Conservation (phyloP, 2,329 filamentous ascomycete genomes). For the Pleomassaria siparia region DNA sequence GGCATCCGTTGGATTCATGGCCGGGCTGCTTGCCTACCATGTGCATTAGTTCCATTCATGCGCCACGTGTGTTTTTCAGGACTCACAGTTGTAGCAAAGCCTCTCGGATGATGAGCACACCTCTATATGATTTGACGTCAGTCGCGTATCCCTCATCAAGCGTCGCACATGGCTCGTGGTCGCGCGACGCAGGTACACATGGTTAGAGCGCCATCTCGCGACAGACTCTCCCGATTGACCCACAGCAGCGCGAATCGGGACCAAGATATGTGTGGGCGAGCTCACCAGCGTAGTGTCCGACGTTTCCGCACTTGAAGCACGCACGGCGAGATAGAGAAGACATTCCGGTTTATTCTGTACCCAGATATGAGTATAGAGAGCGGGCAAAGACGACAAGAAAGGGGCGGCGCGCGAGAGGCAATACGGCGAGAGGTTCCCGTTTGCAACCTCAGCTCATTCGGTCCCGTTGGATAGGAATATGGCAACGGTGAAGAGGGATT, state of each 20-base stretch:
- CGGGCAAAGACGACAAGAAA: constrained; percentile 14
- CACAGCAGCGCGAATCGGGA: constrained; percentile 21
- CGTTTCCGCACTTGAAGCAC: constrained; percentile 57
- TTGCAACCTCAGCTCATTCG: constrained; percentile 10
- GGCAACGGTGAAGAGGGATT: constrained; percentile 8
- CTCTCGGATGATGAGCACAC: constrained; percentile 97
- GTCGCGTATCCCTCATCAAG: constrained; percentile 13
- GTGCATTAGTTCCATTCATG: constrained; percentile 12
- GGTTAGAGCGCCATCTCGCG: constrained; percentile 13
- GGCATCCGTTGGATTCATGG: constrained; percentile 98
- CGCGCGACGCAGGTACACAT: constrained; percentile 21
- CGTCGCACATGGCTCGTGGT: constrained; percentile 13
- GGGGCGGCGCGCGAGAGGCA: constrained; percentile 13
- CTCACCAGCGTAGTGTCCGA: constrained; percentile 56
- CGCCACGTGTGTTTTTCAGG: constrained; percentile 5
- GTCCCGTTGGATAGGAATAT: constrained; percentile 1
- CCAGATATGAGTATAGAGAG: constrained; percentile 25
- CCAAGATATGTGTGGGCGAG: constrained; percentile 16
- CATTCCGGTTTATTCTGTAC: constrained; percentile 43
- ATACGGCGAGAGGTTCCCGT: constrained; percentile 10
- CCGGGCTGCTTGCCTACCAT: constrained; percentile 76
- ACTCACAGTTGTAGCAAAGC: constrained; percentile 98
- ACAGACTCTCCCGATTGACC: constrained; percentile 17
- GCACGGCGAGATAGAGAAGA: constrained; percentile 56
- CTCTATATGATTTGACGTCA: constrained; percentile 55